These are phyloP conservation scores for Fraxinus pennsylvanica DNA, from an alignment of 257 asterid species.

Conservation along the genomic window DNA sequence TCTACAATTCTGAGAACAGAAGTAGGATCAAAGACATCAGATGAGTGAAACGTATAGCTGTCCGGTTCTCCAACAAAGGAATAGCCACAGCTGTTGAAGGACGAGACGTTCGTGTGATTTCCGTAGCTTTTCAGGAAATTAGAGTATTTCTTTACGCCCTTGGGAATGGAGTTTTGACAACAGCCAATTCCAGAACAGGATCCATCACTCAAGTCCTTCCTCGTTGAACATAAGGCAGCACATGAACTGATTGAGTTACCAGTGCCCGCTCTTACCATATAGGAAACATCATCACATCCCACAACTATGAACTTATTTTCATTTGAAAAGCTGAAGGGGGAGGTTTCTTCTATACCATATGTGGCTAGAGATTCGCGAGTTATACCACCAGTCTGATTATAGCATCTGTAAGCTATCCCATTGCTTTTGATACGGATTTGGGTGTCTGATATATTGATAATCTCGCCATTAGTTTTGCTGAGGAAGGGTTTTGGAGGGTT, in stretches of 20 bases:
- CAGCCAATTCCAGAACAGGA: slow-evolving; percentile 48
- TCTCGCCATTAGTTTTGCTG: slow-evolving; percentile 6
- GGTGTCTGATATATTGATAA: slow-evolving; percentile 24
- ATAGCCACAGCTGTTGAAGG: slow-evolving; percentile 42
- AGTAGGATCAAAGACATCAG: slow-evolving; percentile 26
- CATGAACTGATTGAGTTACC: slow-evolving; percentile 30
- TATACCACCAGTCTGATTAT: background rate
- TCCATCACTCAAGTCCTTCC: slow-evolving; percentile 28
- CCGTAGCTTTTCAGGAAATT: background rate
- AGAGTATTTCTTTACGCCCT: slow-evolving; percentile 17
- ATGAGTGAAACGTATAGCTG: slow-evolving; percentile 23
- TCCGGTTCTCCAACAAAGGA: slow-evolving; percentile 35
- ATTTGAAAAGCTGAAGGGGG: slow-evolving; percentile 33
- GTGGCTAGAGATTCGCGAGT: background rate
- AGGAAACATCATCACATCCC: slow-evolving; percentile 32
- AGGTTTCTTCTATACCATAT: background rate
- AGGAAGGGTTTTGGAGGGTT: slow-evolving; percentile 39
- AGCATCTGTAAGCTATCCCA: slow-evolving; percentile 24
- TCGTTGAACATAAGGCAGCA: slow-evolving; percentile 33
- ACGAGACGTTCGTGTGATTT: background rate
- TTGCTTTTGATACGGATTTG: slow-evolving; percentile 18
- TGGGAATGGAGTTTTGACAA: slow-evolving; percentile 40
- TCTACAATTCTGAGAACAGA: background rate
- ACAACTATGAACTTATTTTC: slow-evolving; percentile 34
- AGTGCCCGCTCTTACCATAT: background rate